Evolutionary conservation across 1,139 yeast genomes (phyloP).

Genomic region (Candida anutae): DNA sequence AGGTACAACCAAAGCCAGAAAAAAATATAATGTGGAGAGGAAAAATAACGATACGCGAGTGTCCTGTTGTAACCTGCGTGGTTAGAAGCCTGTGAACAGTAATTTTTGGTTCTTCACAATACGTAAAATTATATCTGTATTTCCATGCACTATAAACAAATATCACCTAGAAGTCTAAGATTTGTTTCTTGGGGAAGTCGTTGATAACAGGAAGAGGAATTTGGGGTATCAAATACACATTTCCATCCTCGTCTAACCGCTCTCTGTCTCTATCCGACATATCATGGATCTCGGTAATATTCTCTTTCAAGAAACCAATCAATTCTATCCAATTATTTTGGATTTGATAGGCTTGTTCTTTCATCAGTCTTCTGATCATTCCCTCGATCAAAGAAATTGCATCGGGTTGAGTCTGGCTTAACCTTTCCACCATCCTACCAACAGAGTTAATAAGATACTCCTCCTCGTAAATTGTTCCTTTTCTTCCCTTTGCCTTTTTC

Average conservation of each 20-base stretch:
- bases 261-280: constrained; percentile 82
- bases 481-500: constrained; percentile 92
- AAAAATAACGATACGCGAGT: too few relatives aligned
- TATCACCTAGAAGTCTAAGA: constrained; percentile 39
- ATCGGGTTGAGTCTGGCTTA: constrained; percentile 68
- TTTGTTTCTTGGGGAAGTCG: constrained; percentile 49
- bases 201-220: constrained; percentile 58
- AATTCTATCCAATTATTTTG: constrained; percentile 64
- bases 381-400: constrained; percentile 69
- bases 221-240: constrained; percentile 66
- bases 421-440: constrained; percentile 79
- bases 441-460: constrained; percentile 86
- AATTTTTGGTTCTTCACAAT: too few relatives aligned
- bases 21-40: too few relatives aligned
- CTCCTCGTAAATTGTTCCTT: constrained; percentile 95
- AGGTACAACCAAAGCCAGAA: too few relatives aligned
- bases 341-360: constrained; percentile 76
- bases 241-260: constrained; percentile 83
- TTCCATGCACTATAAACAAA: background rate
- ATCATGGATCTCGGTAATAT: constrained; percentile 66
- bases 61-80: too few relatives aligned
- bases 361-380: constrained; percentile 61
- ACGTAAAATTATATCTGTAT: too few relatives aligned
- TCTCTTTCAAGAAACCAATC: constrained; percentile 43
- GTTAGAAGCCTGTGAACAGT: too few relatives aligned